Percentiles rank a stretch among this genome's conserved stretches.
Evolutionary conservation across 371 early-diverging fungal species (phyloP).

Genomic region (Basidiobolus meristosporus): DNA sequence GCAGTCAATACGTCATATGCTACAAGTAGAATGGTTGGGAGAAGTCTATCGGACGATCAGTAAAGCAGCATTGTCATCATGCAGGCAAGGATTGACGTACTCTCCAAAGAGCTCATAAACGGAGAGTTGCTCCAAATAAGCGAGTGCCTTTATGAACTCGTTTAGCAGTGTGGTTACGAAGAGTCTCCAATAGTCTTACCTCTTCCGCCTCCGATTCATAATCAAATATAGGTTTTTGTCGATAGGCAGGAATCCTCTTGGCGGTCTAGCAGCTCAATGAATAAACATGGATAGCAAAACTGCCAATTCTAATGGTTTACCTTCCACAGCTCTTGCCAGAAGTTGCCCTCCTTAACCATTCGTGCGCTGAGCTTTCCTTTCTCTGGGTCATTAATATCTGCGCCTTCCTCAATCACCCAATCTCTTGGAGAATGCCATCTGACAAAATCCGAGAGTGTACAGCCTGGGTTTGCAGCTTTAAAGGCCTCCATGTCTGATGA

Average conservation of each 20-base stretch:
- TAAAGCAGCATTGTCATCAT: too few species aligned
- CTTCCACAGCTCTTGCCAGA: constrained; percentile 80
- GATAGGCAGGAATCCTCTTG: constrained; percentile 35
- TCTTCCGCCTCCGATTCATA: constrained; percentile 47
- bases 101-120: constrained; percentile 36
- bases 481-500: constrained; percentile 26
- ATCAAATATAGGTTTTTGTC: constrained; percentile 70
- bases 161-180: background rate
- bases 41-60: constrained; percentile 15
- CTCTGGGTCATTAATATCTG: constrained; percentile 9
- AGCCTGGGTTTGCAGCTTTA: constrained; percentile 34
- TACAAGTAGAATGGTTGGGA: constrained; percentile 51
- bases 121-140: constrained; percentile 48
- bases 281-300: background rate
- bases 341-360: constrained; percentile 60
- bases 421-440: constrained; percentile 91
- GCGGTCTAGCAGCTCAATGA: constrained; percentile 14
- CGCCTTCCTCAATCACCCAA: constrained; percentile 21
- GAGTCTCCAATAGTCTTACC: constrained; percentile 4
- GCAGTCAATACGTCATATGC: constrained; percentile 51
- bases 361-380: constrained; percentile 45
- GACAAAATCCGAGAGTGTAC: constrained; percentile 73
- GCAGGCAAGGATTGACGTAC: constrained; percentile 13
- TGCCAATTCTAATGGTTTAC: constrained; percentile 9
- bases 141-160: constrained; percentile 22